A percentile compares a stretch with the other conserved stretches of the same genome.
These are phyloP conservation scores for Oryza brachyantha DNA, from an alignment of 176 grass and related monocot species.

Conservation along the genomic window DNA sequence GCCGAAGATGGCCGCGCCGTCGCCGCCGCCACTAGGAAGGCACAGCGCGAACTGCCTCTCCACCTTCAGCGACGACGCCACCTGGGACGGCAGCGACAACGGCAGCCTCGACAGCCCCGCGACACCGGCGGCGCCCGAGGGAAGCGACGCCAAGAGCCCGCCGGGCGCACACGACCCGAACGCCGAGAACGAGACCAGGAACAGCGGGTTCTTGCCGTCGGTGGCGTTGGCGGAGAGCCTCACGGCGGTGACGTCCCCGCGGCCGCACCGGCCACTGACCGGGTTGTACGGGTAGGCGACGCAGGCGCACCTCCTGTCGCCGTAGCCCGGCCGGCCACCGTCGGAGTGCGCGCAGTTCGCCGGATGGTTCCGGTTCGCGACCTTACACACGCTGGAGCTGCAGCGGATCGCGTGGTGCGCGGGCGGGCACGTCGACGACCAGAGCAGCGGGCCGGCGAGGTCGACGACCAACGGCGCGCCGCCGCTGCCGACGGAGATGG, in stretches of 20 bases:
- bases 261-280: neutral
- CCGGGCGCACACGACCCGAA: conserved; percentile 13
- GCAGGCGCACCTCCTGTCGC: neutral
- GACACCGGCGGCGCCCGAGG: conserved; percentile 5
- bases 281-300: conserved; percentile 26
- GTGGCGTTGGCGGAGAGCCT: conserved; percentile 31
- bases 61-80: neutral
- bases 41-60: conserved; percentile 43
- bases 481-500: conserved; percentile 15
- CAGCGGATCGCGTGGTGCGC: conserved; percentile 12
- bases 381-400: neutral
- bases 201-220: conserved; percentile 50
- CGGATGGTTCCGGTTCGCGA: neutral
- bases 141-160: conserved; percentile 17
- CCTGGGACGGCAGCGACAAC: conserved; percentile 37
- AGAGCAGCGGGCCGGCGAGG: conserved; percentile 24
- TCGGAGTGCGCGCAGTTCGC: neutral
- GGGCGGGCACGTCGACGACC: conserved; percentile 27
- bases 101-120: conserved; percentile 17
- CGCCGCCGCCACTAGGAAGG: conserved; percentile 17
- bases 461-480: conserved; percentile 24
- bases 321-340: neutral
- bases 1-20: conserved; percentile 48
- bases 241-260: conserved; percentile 19
- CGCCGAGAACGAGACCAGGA: neutral